These are phyloP conservation scores for Blastobotrys buckinghamii DNA, from an alignment of 1,139 yeast genomes.

Conservation along the genomic window DNA sequence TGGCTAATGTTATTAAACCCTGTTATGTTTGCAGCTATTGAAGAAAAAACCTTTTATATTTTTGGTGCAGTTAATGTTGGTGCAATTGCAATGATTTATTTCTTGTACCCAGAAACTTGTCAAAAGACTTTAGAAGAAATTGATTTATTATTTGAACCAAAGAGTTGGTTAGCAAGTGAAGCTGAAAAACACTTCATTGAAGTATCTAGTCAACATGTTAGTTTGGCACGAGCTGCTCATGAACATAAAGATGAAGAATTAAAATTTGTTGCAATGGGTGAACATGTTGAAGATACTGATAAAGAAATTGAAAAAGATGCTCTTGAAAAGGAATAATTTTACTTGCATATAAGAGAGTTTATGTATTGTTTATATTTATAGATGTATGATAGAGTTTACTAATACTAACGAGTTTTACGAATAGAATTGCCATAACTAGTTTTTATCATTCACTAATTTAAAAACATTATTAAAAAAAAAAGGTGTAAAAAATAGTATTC, in stretches of 20 bases:
- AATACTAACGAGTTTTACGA: no score
- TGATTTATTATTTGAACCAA: conserved; percentile 32
- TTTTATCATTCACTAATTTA: no score
- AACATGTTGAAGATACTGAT: no score
- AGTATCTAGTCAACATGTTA: conserved; percentile 8
- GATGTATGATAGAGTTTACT: no score
- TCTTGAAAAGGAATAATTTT: no score
- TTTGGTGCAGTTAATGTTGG: conserved; percentile 31
- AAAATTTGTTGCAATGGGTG: no score
- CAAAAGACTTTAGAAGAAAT: conserved; percentile 35
- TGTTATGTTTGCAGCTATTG: conserved; percentile 34
- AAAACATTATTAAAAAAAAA: no score
- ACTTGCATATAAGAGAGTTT: no score
- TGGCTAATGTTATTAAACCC: conserved; percentile 39
- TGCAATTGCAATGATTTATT: conserved; percentile 34
- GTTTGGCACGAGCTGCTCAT: conserved; percentile 6
- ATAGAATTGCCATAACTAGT: no score
- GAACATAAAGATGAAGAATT: not conserved
- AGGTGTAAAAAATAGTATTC: not conserved
- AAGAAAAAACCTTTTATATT: conserved; percentile 34
- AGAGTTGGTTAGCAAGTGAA: conserved; percentile 19
- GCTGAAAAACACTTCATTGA: conserved; percentile 18
- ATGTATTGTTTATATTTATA: no score
- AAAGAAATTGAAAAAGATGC: no score
- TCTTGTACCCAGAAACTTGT: conserved; percentile 39